Evolutionary conservation across 208 protist species (phyloP).

Genomic region (Wallacemonas rigidus): DNA sequence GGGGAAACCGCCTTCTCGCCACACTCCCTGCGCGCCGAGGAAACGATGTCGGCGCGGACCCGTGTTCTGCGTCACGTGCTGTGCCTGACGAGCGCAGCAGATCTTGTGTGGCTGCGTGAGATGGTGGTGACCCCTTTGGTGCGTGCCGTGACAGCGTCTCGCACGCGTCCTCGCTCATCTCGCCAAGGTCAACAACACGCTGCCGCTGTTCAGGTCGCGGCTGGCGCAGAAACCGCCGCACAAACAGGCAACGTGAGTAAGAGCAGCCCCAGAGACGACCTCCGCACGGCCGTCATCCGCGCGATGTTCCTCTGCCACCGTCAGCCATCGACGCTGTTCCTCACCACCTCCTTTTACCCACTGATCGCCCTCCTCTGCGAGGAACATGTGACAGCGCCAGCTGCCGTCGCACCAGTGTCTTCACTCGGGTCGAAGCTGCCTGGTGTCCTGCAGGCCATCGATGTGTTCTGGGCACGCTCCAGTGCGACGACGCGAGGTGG

Average conservation of each 20-base stretch:
- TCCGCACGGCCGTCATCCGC: not conserved
- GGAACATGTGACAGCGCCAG: not conserved
- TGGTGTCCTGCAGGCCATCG: slow-evolving; percentile 7
- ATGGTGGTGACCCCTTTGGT: not conserved
- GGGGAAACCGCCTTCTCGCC: slow-evolving; percentile 9
- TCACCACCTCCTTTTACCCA: slow-evolving; percentile 12
- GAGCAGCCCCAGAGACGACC: slow-evolving; percentile 1
- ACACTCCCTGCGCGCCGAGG: slow-evolving; percentile 6
- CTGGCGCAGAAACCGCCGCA: too few species aligned
- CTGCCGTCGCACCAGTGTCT: not conserved
- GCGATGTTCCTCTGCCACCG: slow-evolving; percentile 14
- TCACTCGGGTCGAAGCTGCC: not conserved
- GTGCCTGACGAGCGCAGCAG: not conserved
- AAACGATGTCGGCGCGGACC: not conserved
- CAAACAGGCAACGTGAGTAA: not conserved
- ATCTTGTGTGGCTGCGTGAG: slow-evolving; percentile 1
- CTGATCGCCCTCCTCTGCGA: slow-evolving; percentile 1
- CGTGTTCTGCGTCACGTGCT: not conserved
- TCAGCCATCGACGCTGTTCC: not conserved
- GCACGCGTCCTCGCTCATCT: not conserved
- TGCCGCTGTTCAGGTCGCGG: too few species aligned
- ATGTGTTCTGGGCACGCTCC: slow-evolving; percentile 13
- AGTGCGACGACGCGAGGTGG: slow-evolving; percentile 2
- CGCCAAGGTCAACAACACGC: too few species aligned
- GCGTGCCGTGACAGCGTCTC: not conserved